A percentile compares a stretch with the other conserved stretches of the same genome.
Conservation (phyloP, 441 rosid genomes). For the Breynia disticha region DNA sequence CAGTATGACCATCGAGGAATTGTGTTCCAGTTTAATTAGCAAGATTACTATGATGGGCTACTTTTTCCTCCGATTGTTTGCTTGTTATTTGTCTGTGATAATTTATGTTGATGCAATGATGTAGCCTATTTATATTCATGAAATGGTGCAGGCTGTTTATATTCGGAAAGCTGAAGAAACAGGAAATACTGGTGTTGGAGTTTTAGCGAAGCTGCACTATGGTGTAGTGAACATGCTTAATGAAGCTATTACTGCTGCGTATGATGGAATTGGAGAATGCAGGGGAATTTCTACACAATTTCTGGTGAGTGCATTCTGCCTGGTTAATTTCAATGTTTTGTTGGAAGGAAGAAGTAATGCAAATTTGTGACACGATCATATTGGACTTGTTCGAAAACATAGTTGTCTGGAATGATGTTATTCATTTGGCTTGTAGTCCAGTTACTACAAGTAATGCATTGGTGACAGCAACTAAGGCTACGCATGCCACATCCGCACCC, state of each 20-base stretch:
- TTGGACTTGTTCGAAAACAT: too few species aligned
- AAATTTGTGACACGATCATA: too few species aligned
- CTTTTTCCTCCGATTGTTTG: background rate
- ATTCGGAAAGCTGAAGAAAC: constrained; percentile 55
- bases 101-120: constrained; percentile 7
- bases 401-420: too few species aligned
- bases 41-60: constrained; percentile 2
- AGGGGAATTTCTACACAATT: constrained; percentile 49
- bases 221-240: constrained; percentile 47
- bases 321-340: too few species aligned
- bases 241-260: constrained; percentile 34
- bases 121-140: constrained; percentile 41
- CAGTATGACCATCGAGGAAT: constrained; percentile 4
- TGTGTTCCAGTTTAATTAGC: background rate
- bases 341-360: too few species aligned
- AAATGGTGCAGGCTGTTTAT: constrained; percentile 37
- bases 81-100: constrained; percentile 5
- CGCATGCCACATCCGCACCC: too few species aligned
- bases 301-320: constrained; percentile 28
- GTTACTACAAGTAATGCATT: too few species aligned
- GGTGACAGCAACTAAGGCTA: too few species aligned
- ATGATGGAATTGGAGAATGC: constrained; percentile 27
- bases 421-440: too few species aligned
- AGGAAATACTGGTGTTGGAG: constrained; percentile 32
- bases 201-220: constrained; percentile 60